phyloP scores from a whole-genome alignment of 2,329 filamentous ascomycete genomes.

The Alternaria arborescens region DNA sequence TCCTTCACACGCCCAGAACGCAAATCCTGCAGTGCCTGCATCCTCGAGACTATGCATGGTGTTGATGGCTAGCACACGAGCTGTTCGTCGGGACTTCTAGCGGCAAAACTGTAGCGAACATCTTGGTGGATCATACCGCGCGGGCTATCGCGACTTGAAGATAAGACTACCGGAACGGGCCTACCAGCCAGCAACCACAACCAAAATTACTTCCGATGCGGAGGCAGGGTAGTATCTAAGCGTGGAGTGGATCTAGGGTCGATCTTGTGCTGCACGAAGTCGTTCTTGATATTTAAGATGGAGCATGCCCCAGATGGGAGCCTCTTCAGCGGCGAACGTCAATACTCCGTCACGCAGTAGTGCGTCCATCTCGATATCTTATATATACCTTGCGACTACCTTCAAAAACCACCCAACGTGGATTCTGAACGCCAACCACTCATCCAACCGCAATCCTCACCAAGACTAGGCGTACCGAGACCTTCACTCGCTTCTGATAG shows the following conservation, averaged over 20 bases:
- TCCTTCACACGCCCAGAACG: conserved; percentile 6
- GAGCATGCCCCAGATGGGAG: conserved; percentile 10
- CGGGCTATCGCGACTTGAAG: conserved; percentile 27
- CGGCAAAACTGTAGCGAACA: conserved; percentile 10
- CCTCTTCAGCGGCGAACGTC: conserved; percentile 1
- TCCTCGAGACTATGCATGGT: not conserved
- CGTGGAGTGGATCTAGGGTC: conserved; percentile 8
- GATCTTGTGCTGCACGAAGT: conserved; percentile 4
- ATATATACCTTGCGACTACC: not conserved
- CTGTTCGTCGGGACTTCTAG: conserved; percentile 6
- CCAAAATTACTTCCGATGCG: conserved; percentile 11
- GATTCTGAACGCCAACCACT: conserved; percentile 38
- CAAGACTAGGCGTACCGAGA: conserved; percentile 23
- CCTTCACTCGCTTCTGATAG: conserved; percentile 24
- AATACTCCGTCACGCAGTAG: conserved; percentile 1
- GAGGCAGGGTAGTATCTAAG: conserved; percentile 11
- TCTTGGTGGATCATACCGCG: conserved; percentile 16
- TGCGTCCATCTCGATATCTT: not conserved
- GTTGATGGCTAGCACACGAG: conserved; percentile 10
- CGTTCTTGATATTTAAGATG: conserved; percentile 24
- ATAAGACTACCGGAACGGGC: conserved; percentile 33
- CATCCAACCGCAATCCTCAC: conserved; percentile 24
- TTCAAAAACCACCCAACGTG: conserved; percentile 20
- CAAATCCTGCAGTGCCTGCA: conserved; percentile 9
- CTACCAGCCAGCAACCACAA: conserved; percentile 21